Percentiles rank a stretch among this genome's conserved stretches.
Evolutionary conservation across 495 filamentous ascomycete species (phyloP).

Genomic region (Daldinia grandis): DNA sequence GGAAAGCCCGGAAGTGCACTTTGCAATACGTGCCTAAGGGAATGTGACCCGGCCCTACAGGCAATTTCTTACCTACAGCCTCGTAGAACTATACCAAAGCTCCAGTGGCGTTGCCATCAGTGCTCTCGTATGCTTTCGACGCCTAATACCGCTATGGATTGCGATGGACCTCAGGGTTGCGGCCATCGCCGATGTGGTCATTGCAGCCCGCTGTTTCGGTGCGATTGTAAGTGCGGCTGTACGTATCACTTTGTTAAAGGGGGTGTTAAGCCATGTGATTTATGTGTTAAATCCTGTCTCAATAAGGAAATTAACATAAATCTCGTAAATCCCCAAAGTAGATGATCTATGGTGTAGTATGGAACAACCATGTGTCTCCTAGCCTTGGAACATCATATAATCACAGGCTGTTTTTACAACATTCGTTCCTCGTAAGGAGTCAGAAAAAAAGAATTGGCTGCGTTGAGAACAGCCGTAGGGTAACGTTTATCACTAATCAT

Average conservation of each 20-base stretch:
- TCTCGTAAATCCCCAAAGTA: background rate
- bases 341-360: background rate
- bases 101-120: constrained; percentile 24
- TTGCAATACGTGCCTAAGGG: constrained; percentile 6
- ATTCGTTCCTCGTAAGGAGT: background rate
- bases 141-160: constrained; percentile 6
- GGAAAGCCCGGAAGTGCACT: background rate
- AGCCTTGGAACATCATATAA: background rate
- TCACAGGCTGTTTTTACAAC: background rate
- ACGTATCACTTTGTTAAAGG: constrained; percentile 5
- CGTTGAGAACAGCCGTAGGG: background rate
- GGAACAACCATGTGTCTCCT: background rate
- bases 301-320: background rate
- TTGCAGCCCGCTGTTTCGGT: constrained; percentile 19
- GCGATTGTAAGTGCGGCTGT: constrained; percentile 23
- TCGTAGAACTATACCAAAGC: background rate
- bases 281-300: constrained; percentile 3
- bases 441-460: background rate
- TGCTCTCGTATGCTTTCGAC: constrained; percentile 4
- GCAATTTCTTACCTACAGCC: background rate
- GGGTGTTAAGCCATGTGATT: constrained; percentile 4
- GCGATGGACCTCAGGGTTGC: constrained; percentile 8
- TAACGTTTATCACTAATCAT: background rate
- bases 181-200: constrained; percentile 14
- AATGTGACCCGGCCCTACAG: background rate